phyloP scores from a whole-genome alignment of 2,329 filamentous ascomycete genomes.

The Calonectria montana region DNA sequence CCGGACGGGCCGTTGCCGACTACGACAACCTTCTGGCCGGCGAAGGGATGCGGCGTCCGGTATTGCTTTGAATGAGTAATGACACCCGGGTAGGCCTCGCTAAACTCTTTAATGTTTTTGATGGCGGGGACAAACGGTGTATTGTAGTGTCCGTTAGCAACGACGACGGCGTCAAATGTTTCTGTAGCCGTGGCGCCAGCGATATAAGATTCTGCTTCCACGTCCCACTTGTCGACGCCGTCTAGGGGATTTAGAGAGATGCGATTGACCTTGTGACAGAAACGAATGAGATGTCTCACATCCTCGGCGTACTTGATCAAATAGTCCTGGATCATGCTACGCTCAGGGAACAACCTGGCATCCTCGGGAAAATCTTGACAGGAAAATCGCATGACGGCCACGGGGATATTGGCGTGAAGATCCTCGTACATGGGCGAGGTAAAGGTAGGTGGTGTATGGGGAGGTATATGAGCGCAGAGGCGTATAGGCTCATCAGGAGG shows the following conservation, averaged over 20 bases:
- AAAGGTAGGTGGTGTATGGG: conserved; percentile 66
- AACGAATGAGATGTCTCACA: conserved; percentile 73
- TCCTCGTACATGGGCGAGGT: conserved; percentile 86
- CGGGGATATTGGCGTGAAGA: conserved; percentile 89
- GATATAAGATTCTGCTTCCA: conserved; percentile 65
- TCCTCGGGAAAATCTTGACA: conserved; percentile 74
- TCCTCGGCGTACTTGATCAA: conserved; percentile 77
- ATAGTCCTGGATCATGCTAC: conserved; percentile 78
- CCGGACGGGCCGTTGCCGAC: conserved; percentile 89
- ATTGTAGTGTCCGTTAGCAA: conserved; percentile 81
- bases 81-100: conserved; percentile 66
- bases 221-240: conserved; percentile 67
- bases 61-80: conserved; percentile 86
- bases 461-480: conserved; percentile 51
- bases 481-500: conserved; percentile 73
- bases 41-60: conserved; percentile 72
- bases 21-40: conserved; percentile 79
- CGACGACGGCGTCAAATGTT: conserved; percentile 79
- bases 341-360: conserved; percentile 78
- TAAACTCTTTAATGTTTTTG: conserved; percentile 69
- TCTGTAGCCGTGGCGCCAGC: conserved; percentile 54
- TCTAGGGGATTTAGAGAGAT: conserved; percentile 53
- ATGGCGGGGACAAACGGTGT: conserved; percentile 75
- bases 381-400: conserved; percentile 82
- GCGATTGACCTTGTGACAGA: conserved; percentile 76